Evolutionary conservation across 495 filamentous ascomycete genomes (phyloP), one percentile per base, ranked within the genome.

Genomic region (Lophium mytilinum): DNA sequence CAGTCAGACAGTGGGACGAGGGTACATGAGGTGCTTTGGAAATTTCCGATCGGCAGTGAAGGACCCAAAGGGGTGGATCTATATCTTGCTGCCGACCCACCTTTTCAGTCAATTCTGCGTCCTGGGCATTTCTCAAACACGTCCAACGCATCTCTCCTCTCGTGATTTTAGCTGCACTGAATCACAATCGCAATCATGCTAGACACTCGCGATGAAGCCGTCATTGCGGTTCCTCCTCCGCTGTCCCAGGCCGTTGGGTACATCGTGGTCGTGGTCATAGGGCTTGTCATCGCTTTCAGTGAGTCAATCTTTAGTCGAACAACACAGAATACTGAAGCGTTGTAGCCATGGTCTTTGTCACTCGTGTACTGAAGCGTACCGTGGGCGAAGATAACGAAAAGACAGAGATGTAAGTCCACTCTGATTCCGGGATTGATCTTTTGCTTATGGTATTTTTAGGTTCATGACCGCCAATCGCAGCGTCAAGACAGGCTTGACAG

Each of bases 401-500:
- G 36, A 74, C 74, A 3, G 76, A 78, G 57, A 78, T 78, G 76
- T 41, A 17, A 2, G 39, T 14, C 4, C 2, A 30, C 24, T 30
- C 24, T 30, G 24, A 30, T 3, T 30, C 6, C 6, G 2, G 2
- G 24, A 30, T 30, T 30, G 6, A 30, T 2, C 24, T 30, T 6
- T 30, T 30, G 24, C 24, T 30, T 3, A 30, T 30, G 6, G 24
- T 12, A 41, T 4, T 8, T 41, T 41, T 41, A 41, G 39, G 39
- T 79, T 79, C 64, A 77, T 79, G 73, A 74, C 76, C 36, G 76
- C 76, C 15, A 78, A 78, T 64, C 69, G 75, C 14, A 70, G 66
- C 9, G 75, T 79, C 8, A 70, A 72, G 9, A 77, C 71, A 8
- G 76, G 76, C 1, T 62, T 78, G 24, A 78, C 74, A n/a, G 75